Conservation (phyloP, 352 stramenopile species). For the Plasmopara muralis region DNA sequence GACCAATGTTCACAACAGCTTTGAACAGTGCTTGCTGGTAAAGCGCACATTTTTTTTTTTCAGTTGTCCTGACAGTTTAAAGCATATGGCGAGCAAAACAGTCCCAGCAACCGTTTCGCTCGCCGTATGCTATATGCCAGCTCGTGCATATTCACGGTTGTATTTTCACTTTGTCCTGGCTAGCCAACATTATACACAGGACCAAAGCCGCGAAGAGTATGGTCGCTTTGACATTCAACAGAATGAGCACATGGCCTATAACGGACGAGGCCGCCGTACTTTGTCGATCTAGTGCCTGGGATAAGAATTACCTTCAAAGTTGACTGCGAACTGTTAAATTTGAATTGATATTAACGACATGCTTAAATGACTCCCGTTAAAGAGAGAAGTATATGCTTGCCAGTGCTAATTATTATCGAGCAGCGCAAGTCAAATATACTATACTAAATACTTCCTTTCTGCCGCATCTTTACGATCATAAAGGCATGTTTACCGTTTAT, state of each 20-base stretch:
- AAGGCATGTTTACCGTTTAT: slow-evolving; percentile 24
- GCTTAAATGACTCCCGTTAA: too few species aligned
- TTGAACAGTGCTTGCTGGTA: slow-evolving; percentile 35
- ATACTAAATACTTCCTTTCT: slow-evolving; percentile 17
- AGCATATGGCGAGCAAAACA: background rate
- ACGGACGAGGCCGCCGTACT: too few species aligned
- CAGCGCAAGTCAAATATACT: slow-evolving; percentile 25
- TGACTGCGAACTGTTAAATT: background rate
- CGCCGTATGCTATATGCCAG: slow-evolving; percentile 48
- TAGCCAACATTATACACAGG: slow-evolving; percentile 53
- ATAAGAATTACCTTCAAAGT: too few species aligned
- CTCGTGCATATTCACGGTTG: slow-evolving; percentile 59
- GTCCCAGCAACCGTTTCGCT: slow-evolving; percentile 50
- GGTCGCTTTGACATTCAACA: too few species aligned
- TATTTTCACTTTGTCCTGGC: slow-evolving; percentile 57
- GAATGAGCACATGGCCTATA: too few species aligned
- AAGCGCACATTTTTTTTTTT: slow-evolving; percentile 42
- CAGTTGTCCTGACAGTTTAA: slow-evolving; percentile 57
- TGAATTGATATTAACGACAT: background rate
- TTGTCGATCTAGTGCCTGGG: too few species aligned
- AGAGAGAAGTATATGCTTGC: background rate
- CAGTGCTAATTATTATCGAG: background rate
- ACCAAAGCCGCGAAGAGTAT: slow-evolving; percentile 40
- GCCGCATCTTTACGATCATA: slow-evolving; percentile 25
- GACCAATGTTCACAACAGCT: slow-evolving; percentile 62